Base-by-base conservation (phyloP, 2,329 filamentous ascomycete species). In the Cladosporium sp. region DNA sequence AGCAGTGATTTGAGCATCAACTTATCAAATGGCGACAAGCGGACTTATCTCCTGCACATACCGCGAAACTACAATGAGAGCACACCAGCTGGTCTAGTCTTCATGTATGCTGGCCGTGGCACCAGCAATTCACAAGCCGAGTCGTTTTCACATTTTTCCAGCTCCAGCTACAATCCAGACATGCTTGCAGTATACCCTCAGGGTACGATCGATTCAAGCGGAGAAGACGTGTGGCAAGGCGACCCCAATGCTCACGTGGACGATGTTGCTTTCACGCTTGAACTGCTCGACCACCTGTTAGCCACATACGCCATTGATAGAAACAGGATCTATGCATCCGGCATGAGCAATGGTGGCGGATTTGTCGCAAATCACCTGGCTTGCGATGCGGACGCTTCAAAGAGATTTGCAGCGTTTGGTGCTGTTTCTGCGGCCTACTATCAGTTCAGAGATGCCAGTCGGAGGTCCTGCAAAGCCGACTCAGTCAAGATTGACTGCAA, bases 291-390 rank as follows among this genome's bases (percentile, higher is more conserved):
- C 24, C 59, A 73, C 17, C 60, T 80, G 8, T 62, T 71, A 54
- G 60, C 64, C 7, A 65, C 62, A 4, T 75, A 75, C 62, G 79
- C 76, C 62, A 69, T 80, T 59, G 73, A 79, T 58, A 56, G 65
- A 1, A 62, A 64, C 4, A 72, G 71, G 8, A 68, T 79, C 42
- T 79, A 78, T 57, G 71, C 71, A 7, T 69, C 71, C 0, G 77
- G 76, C 52, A 81, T 82, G 62, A 83, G 74, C 62, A 81, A 83
- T 45, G 80, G 79, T 5, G 81, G 78, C 3, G 80, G 74, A 7
- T 58, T 61, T 25, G 75, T 77, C 17, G 74, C 73, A 7, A 74
- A 71, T n/a, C 62, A 74, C 2, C 73, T 80, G 5, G 77, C 78
- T 5, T 80, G 77, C 62, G 71, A 78, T 44, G 56, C 70, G 0